Evolutionary conservation across 331 rosid genomes (phyloP).

Genomic region (Malus hybrid): DNA sequence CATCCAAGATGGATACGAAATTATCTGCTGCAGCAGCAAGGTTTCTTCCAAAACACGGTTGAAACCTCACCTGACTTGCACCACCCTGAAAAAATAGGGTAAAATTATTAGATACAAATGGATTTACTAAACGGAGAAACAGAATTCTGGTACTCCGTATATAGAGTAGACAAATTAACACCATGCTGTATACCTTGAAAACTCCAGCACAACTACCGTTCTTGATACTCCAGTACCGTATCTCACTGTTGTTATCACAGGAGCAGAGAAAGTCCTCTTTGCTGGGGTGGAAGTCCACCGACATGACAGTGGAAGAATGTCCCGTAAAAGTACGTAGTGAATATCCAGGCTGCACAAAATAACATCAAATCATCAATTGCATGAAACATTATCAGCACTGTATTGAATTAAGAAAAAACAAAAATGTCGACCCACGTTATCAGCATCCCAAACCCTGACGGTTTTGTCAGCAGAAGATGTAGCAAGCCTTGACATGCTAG

Average conservation of each 20-base stretch:
- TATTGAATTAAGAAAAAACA: not conserved
- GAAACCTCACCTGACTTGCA: constrained; percentile 71
- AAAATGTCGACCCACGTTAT: constrained; percentile 45
- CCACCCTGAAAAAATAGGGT: constrained; percentile 51
- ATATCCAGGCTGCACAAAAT: constrained; percentile 53
- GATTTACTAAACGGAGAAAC: constrained; percentile 3
- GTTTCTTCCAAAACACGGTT: constrained; percentile 59
- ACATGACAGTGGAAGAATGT: constrained; percentile 50
- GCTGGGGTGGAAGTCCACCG: constrained; percentile 81
- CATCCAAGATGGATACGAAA: constrained; percentile 50
- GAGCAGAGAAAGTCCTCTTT: constrained; percentile 70
- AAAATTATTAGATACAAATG: not conserved
- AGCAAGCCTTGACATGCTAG: constrained; percentile 51
- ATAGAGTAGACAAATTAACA: constrained; percentile 5
- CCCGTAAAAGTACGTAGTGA: constrained; percentile 69
- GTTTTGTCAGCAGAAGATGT: constrained; percentile 84
- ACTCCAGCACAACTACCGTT: constrained; percentile 61
- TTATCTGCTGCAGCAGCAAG: constrained; percentile 62
- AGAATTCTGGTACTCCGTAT: not conserved
- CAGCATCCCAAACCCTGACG: constrained; percentile 78
- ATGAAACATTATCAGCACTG: not conserved
- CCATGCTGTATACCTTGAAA: constrained; percentile 44
- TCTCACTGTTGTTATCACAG: constrained; percentile 58
- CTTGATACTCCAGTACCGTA: constrained; percentile 70
- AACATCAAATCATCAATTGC: too few relatives aligned